Conservation (phyloP, 2,329 filamentous ascomycete species). For the Penicillium sp. region DNA sequence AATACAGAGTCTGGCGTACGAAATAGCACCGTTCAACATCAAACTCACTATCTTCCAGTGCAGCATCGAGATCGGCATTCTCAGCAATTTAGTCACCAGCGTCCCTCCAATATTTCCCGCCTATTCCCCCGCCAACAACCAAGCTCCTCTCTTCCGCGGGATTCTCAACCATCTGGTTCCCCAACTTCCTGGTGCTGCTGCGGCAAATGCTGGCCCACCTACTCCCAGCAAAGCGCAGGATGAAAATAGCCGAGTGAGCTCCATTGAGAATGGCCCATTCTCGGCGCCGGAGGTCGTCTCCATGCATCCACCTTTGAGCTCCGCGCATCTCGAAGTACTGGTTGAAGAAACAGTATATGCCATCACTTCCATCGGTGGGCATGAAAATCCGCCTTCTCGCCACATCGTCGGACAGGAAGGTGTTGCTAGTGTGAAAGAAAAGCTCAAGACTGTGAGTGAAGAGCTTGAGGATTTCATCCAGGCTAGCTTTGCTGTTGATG, state of each 20-base stretch:
- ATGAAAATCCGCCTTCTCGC: conserved; percentile 90
- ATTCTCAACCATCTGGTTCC: conserved; percentile 81
- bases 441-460: conserved; percentile 92
- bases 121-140: conserved; percentile 69
- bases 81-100: conserved; percentile 85
- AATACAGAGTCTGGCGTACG: conserved; percentile 75
- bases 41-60: conserved; percentile 95
- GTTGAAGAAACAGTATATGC: conserved; percentile 90
- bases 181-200: conserved; percentile 60
- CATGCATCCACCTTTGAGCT: conserved; percentile 73
- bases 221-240: conserved; percentile 14
- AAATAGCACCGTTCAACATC: conserved; percentile 95
- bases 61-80: conserved; percentile 84
- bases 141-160: conserved; percentile 78
- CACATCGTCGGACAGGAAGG: conserved; percentile 94
- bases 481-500: conserved; percentile 79
- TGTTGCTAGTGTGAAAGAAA: conserved; percentile 86
- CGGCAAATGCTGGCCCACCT: conserved; percentile 1
- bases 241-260: conserved; percentile 23
- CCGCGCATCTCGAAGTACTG: conserved; percentile 68
- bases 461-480: conserved; percentile 96
- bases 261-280: conserved; percentile 38
- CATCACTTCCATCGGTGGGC: conserved; percentile 86
- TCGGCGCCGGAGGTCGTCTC: conserved; percentile 56
- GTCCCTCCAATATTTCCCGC: conserved; percentile 72